phyloP scores from a whole-genome alignment of 768 basidiomycete genomes.

The Lactarius psammicola region DNA sequence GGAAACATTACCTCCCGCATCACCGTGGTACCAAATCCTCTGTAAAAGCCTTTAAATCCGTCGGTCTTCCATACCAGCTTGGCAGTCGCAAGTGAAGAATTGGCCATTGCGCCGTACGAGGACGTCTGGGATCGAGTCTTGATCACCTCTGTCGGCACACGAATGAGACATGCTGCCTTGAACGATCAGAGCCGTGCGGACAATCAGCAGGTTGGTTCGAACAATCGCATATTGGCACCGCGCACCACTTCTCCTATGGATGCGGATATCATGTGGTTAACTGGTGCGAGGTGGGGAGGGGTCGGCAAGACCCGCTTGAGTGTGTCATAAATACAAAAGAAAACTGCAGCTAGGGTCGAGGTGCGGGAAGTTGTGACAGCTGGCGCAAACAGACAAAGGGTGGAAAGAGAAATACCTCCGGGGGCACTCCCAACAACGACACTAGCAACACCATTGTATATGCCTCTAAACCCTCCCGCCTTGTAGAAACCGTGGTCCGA shows the following conservation, averaged over 20 bases:
- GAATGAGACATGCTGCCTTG: conserved; percentile 85
- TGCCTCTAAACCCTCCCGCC: conserved; percentile 85
- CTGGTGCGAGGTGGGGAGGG: conserved; percentile 56
- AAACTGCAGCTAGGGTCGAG: conserved; percentile 71
- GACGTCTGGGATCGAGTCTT: conserved; percentile 92
- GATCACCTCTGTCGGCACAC: conserved; percentile 95
- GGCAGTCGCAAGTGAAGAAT: conserved; percentile 61
- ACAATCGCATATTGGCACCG: not conserved
- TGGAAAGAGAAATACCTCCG: conserved; percentile 60
- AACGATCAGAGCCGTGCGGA: not conserved
- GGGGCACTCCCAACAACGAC: conserved; percentile 94
- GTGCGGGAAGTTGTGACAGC: not conserved
- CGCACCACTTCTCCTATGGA: conserved; percentile 55
- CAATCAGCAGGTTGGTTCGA: conserved; percentile 15
- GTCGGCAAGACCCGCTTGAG: conserved; percentile 75
- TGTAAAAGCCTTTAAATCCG: conserved; percentile 79
- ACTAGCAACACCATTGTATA: conserved; percentile 93
- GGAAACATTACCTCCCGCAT: conserved; percentile 53
- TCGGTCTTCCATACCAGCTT: conserved; percentile 54
- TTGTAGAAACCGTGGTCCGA: conserved; percentile 79
- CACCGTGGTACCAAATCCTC: conserved; percentile 82
- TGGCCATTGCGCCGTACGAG: conserved; percentile 56
- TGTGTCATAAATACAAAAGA: conserved; percentile 93
- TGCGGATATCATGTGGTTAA: conserved; percentile 58
- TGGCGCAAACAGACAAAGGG: not conserved